A percentile compares a stretch with the other conserved stretches of the same genome.
These are phyloP conservation scores for Scheffersomyces illinoinensis DNA, from an alignment of 1,139 yeast species.

Conservation along the genomic window DNA sequence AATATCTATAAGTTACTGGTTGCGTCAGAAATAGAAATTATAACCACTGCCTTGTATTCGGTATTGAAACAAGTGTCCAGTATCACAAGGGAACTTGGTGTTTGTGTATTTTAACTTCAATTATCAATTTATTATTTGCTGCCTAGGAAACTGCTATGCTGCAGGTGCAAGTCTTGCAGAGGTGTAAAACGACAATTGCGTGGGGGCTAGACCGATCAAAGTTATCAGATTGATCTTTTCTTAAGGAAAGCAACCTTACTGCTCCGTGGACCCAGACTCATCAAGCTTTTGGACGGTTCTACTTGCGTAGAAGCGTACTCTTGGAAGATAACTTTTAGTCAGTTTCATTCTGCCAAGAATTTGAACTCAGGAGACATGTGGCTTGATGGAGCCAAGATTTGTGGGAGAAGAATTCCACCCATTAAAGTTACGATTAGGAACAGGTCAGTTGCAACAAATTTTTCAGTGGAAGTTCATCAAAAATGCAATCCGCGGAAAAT, in stretches of 20 bases:
- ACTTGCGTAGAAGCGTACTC: neutral
- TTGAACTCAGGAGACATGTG: neutral
- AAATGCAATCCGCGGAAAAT: neutral
- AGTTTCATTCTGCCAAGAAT: neutral
- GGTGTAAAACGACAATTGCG: neutral
- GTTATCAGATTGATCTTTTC: conserved; percentile 12
- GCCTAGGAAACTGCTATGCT: neutral
- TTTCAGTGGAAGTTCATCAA: neutral
- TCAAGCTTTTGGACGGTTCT: neutral
- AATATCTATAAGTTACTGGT: neutral
- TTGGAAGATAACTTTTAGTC: neutral
- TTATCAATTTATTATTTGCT: neutral
- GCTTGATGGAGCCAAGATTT: neutral
- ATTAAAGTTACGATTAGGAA: neutral
- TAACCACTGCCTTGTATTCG: neutral
- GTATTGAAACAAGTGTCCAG: neutral
- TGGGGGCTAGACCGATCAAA: neutral
- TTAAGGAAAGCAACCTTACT: neutral
- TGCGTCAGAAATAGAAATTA: neutral
- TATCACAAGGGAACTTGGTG: neutral
- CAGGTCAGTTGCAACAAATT: neutral
- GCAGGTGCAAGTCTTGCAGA: neutral
- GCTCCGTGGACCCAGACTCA: neutral
- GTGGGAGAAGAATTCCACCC: neutral
- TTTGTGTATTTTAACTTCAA: neutral